Conservation (phyloP, 768 basidiomycete genomes). For the Russula ochroleuca region DNA sequence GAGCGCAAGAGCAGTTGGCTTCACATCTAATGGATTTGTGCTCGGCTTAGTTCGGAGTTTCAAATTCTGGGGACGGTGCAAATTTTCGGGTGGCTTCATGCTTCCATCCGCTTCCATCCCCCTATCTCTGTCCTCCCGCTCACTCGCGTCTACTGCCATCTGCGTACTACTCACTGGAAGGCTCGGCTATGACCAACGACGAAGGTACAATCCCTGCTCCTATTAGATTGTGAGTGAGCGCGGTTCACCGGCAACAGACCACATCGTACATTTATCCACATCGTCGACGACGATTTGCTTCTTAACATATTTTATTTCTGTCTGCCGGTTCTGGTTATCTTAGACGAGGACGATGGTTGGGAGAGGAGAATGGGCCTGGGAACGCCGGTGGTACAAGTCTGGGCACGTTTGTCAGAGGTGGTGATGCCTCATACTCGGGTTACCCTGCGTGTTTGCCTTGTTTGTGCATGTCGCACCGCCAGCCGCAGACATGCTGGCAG, state of each 20-base stretch:
- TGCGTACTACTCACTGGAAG: too few relatives aligned
- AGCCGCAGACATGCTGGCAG: background rate
- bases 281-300: background rate
- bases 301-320: background rate
- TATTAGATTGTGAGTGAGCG: background rate
- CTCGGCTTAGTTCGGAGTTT: too few relatives aligned
- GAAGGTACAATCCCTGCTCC: too few relatives aligned
- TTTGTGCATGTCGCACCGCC: background rate
- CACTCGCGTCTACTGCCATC: too few relatives aligned
- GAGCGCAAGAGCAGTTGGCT: too few relatives aligned
- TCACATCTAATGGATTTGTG: too few relatives aligned
- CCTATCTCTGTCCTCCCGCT: too few relatives aligned
- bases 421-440: background rate
- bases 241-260: background rate
- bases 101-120: too few relatives aligned
- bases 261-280: background rate
- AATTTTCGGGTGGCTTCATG: too few relatives aligned
- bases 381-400: background rate
- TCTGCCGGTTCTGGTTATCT: background rate
- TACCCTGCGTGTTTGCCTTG: background rate
- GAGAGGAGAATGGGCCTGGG: background rate
- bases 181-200: too few relatives aligned
- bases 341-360: background rate
- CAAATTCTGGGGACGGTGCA: too few relatives aligned
- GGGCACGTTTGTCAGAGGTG: background rate